A percentile compares a stretch with the other conserved stretches of the same genome.
Conservation (phyloP, 805 yeast species). For the Yarrowia phangngaensis region DNA sequence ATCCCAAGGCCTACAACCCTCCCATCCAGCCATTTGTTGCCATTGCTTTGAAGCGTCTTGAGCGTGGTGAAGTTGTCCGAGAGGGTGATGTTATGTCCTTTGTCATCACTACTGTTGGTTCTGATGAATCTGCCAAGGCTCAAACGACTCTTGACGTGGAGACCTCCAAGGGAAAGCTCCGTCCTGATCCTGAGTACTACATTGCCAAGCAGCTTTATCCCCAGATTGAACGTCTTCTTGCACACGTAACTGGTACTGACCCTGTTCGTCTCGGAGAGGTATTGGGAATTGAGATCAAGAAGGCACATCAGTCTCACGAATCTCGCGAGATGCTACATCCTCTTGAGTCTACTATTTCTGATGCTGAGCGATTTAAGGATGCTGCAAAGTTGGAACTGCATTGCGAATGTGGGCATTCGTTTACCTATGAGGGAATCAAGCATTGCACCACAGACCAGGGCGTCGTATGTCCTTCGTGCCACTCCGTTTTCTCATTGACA, state of each 20-base stretch:
- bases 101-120: constrained; percentile 59
- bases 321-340: constrained; percentile 49
- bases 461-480: constrained; percentile 62
- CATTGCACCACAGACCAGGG: constrained; percentile 63
- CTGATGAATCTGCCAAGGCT: constrained; percentile 46
- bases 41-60: constrained; percentile 76
- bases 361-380: constrained; percentile 73
- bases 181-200: constrained; percentile 74
- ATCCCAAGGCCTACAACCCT: constrained; percentile 81
- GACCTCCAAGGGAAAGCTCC: constrained; percentile 46
- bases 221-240: constrained; percentile 83
- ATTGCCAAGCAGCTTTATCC: constrained; percentile 85
- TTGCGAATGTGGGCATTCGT: constrained; percentile 59
- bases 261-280: constrained; percentile 68
- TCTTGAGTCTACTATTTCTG: constrained; percentile 74
- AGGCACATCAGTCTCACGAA: constrained; percentile 37
- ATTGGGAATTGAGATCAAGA: constrained; percentile 71
- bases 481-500: constrained; percentile 48
- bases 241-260: constrained; percentile 82
- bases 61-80: constrained; percentile 79
- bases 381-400: constrained; percentile 52
- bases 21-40: constrained; percentile 57
- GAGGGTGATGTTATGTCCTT: constrained; percentile 89
- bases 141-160: constrained; percentile 69
- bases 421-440: constrained; percentile 71